Evolutionary conservation across 148 eudicot species (phyloP), one percentile per base, ranked within the genome.

Genomic region (Fagopyrum homotropicum): DNA sequence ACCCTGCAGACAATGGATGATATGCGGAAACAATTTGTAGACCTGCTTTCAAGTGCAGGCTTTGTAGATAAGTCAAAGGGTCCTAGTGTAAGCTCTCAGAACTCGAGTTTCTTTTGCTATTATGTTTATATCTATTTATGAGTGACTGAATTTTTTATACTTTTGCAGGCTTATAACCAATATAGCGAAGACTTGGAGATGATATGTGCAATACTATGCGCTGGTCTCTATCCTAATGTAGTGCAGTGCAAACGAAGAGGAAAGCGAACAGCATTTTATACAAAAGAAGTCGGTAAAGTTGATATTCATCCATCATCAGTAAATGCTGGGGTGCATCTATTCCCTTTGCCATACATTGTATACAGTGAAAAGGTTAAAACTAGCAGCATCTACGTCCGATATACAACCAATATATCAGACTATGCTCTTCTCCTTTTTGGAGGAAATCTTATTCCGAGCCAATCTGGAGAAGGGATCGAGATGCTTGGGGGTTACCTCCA

Each of bases 401-500:
- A 95, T 82, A 89, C 97, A 11, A 95, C 97, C 26, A 92, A 92
- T 75, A 95, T 92, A 77, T 95, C 99, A 4, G 97, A 92, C 80
- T 95, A 95, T 76, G 96, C 97, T 76, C 89, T 95, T 52, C 91
- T 95, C 50, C 84, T 95, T 86, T 95, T 95, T 77, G 99, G 99
- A n/a, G 99, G 99, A 71, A 92, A 86, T 84, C 94, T 95, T 76
- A 80, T 87, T 80, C 88, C 96, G 0, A 89, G 92, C 84, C 80
- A 87, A 80, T 85, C 84, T n/a, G 97, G 97, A 49, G 89, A 86
- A 79, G 99, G 99, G 30, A 95, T 95, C 61, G 99, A 95, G 84
- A 95, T 95, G 98, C 93, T 95, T 50, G 97, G 93, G 12, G 98
- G 98, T 43, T 95, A 95, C 81, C 96, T 95, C 74, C 93, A 92